These are phyloP conservation scores for Eucalyptus camaldulensis DNA, from an alignment of 345 rosid species.

Conservation along the genomic window DNA sequence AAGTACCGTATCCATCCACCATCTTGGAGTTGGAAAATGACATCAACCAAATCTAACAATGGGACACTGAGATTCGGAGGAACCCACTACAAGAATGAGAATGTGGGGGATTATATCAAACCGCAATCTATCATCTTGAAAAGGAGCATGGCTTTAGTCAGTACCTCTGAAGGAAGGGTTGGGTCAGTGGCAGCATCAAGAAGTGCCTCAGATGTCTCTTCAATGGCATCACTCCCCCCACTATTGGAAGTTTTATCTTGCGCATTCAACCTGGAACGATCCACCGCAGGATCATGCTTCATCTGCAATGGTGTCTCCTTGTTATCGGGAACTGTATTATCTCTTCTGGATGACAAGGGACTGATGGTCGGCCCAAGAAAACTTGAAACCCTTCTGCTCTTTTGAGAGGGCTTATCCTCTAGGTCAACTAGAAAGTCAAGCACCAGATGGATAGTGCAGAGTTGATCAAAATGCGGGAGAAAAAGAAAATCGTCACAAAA, in stretches of 20 bases:
- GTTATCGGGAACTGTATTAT: constrained; percentile 19
- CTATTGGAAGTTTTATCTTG: constrained; percentile 22
- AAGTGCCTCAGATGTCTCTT: constrained; percentile 19
- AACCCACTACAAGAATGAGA: constrained; percentile 65
- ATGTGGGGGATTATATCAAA: not conserved
- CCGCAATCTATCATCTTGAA: not conserved
- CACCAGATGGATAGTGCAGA: not conserved
- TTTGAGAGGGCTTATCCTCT: constrained; percentile 48
- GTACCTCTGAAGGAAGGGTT: constrained; percentile 79
- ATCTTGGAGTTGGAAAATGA: constrained; percentile 91
- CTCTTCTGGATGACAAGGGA: constrained; percentile 27
- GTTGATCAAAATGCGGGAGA: not conserved
- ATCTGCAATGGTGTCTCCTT: constrained; percentile 26
- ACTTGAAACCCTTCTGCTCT: constrained; percentile 21
- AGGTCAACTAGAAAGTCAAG: constrained; percentile 44
- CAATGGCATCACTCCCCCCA: constrained; percentile 20
- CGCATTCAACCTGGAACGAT: constrained; percentile 13
- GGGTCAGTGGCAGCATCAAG: constrained; percentile 29
- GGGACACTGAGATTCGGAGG: constrained; percentile 89
- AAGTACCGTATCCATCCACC: constrained; percentile 98
- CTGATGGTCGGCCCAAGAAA: constrained; percentile 10
- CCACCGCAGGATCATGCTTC: constrained; percentile 17
- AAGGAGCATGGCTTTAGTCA: not conserved
- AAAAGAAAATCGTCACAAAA: not conserved
- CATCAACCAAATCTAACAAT: constrained; percentile 79